Evolutionary conservation across 1,284 basidiomycete species (phyloP), one percentile per base, ranked within the genome.

Genomic region (Rhodotorula sp.): DNA sequence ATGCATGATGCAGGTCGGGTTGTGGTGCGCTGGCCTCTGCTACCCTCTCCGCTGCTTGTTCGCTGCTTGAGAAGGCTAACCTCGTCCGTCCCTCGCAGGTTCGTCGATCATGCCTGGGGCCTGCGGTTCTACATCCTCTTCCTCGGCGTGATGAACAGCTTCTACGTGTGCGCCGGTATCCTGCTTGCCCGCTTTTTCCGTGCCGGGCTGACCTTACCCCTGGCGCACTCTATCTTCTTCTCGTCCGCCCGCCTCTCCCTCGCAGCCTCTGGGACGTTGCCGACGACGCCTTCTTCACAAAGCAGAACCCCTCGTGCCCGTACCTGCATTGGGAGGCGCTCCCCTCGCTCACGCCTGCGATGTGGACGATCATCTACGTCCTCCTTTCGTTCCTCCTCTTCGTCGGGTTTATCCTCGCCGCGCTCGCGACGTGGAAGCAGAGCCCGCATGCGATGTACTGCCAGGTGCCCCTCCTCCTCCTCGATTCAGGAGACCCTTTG

Each of bases 111-210:
- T 34, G 77, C 70, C 0, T 66, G 57, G 65, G 61, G 64, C 1
- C 37, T 78, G 29, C 64, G 78, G 1, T 76, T 73, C 59, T 78
- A 71, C 62, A 67, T 78, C 51, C 70, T 78, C 8, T 78, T 78
- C 60, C 51, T 78, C 21, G 77, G 78, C 7, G 76, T 78, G 34
- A 73, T 78, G 72, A 56, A 37, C 12, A 61, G 57, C 3, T 74
- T 77, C 39, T 77, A 78, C 61, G 69, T 73, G 67, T 72, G 36
- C 36, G 70, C 54, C 7, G 2, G 44, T 15, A 39, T 44, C 19
- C 44, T 4, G 10, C 48, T n/a, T 27, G 12, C 34, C 10, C n/a
- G 5, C 29, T n/a, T 50, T 39, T 3, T n/a, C 36, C 29, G 4
- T 17, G 8, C 13, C 27, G 27, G 13, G 37, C 57, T 4, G 13